These are phyloP conservation scores for Agastache rugosa DNA, from an alignment of 257 asterid genomes.

Conservation along the genomic window DNA sequence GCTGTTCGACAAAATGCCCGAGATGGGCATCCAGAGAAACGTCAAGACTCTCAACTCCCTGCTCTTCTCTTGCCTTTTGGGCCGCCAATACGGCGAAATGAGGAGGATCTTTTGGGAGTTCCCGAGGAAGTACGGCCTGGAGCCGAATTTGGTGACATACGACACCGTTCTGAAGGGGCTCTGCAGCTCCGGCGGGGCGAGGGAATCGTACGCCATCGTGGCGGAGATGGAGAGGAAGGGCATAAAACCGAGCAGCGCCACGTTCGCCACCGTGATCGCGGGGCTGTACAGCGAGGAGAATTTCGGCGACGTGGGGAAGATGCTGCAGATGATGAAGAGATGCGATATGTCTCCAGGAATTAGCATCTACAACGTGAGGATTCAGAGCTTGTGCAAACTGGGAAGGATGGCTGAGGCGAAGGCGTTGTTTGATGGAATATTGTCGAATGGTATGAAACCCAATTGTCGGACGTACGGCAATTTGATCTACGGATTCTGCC, in stretches of 20 bases:
- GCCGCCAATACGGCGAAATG: conserved; percentile 61
- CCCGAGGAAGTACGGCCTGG: conserved; percentile 59
- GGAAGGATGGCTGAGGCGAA: conserved; percentile 69
- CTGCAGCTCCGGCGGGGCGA: conserved; percentile 65
- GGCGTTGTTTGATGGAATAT: conserved; percentile 71
- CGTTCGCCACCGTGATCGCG: conserved; percentile 60
- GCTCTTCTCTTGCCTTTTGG: conserved; percentile 68
- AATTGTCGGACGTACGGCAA: conserved; percentile 59
- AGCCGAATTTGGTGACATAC: conserved; percentile 71
- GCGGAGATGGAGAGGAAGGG: conserved; percentile 78
- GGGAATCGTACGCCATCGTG: conserved; percentile 60
- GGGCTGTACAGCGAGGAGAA: conserved; percentile 77
- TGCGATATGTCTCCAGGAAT: conserved; percentile 50
- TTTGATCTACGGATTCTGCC: conserved; percentile 75
- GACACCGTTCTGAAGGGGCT: conserved; percentile 74
- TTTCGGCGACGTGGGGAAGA: conserved; percentile 68
- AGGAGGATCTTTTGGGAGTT: conserved; percentile 66
- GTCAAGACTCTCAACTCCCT: conserved; percentile 67
- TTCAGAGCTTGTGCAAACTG: conserved; percentile 78
- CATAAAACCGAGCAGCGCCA: conserved; percentile 53
- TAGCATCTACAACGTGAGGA: conserved; percentile 66
- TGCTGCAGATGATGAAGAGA: conserved; percentile 68
- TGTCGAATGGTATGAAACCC: conserved; percentile 60
- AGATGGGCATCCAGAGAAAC: conserved; percentile 52
- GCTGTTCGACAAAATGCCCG: conserved; percentile 72